phyloP scores from a whole-genome alignment of 257 asterid species.

The Solanum etuberosum region DNA sequence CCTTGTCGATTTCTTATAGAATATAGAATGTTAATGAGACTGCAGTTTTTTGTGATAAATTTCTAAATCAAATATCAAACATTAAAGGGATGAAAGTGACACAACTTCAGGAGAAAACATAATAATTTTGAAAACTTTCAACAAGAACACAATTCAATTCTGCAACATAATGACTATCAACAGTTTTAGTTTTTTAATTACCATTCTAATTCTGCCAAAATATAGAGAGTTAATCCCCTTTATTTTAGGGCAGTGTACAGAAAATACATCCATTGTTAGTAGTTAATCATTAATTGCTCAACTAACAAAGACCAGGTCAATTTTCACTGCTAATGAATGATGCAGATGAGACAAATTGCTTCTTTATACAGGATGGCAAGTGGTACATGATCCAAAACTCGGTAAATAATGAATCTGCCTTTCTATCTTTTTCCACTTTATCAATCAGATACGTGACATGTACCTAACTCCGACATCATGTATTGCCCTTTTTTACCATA shows the following conservation, averaged over 20 bases:
- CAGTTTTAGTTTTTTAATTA: not conserved
- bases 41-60: not conserved
- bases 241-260: not conserved
- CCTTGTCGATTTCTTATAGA: not conserved
- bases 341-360: not conserved
- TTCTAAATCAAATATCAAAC: not conserved
- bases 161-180: not conserved
- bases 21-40: not conserved
- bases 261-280: not conserved
- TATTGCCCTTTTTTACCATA: not conserved
- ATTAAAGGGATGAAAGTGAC: not conserved
- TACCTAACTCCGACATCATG: not conserved
- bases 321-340: not conserved
- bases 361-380: not conserved
- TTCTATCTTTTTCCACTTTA: not conserved
- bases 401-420: not conserved
- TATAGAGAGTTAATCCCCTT: not conserved
- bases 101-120: not conserved
- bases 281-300: not conserved
- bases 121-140: not conserved
- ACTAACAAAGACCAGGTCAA: not conserved
- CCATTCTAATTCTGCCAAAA: not conserved
- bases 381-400: not conserved
- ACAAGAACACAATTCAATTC: not conserved
- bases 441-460: not conserved